Base-by-base conservation (phyloP, 176 grass and related monocot species). In the Ensete ventricosum region DNA sequence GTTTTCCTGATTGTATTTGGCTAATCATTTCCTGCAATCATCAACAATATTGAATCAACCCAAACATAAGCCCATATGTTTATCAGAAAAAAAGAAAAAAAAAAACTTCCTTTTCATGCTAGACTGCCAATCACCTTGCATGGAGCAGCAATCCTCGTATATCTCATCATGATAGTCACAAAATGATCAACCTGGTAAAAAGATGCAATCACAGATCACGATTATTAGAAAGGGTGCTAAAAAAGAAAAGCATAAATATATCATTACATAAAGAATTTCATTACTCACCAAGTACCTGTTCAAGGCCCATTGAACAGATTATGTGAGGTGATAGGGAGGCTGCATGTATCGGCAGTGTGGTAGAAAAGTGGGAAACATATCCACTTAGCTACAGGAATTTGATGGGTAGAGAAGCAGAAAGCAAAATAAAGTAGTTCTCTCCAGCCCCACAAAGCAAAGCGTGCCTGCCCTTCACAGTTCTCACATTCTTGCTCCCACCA, bases 401-500 rank as follows among this genome's bases (percentile, higher is more conserved):
- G 67, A 70, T 70, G 13, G 67, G 67, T 70, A 70, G 34, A 70
- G 67, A 70, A 70, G 67, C 48, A 50, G 67, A 70, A 70, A n/a
- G 29, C 6, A 50, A 70, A 50, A 10, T 20, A 50, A 43, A 70
- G 34, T 9, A 51, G 14, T 48, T 70, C 34, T 50, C 67, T 50
- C 19, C 34, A 70, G 17, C 29, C 43, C 67, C 67, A 70, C 67
- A 70, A 50, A 50, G 43, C 67, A 50, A 70, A 70, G 67, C 48
- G 24, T 21, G 48, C 48, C 48, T 70, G 9, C 67, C 14, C 48
- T 51, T 70, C 8, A n/a, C 8, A 52, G 25, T 22, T 34, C 24
- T 9, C 67, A 50, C 43, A 50, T 69, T 69, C 16, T 69, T 43
- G 50, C 34, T 69, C 81, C 84, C 87, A 86, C 71, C 62, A 84